Percentiles rank a stretch among this genome's conserved stretches.
Conservation (phyloP, 2,329 filamentous ascomycete species). For the Aspergillus aculeatinus region DNA sequence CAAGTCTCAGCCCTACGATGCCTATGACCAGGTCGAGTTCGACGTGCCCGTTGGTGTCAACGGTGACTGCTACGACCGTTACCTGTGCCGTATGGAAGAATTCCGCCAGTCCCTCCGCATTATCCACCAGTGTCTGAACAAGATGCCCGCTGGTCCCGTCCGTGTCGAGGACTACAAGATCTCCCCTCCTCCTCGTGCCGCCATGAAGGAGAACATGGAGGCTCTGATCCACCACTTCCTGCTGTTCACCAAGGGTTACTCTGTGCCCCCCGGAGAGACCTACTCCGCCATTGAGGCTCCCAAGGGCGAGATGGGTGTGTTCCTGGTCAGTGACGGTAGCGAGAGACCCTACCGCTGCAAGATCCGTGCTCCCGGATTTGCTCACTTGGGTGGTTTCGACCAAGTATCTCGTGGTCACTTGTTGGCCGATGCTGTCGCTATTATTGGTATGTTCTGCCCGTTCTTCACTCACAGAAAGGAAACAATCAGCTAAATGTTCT, state of each 20-base stretch:
- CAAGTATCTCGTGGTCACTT: slow-evolving; percentile 90
- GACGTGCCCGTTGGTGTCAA: slow-evolving; percentile 95
- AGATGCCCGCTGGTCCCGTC: slow-evolving; percentile 94
- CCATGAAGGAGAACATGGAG: slow-evolving; percentile 99
- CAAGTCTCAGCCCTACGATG: slow-evolving; percentile 96
- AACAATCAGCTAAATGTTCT: slow-evolving; percentile 14
- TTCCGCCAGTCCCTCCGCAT: slow-evolving; percentile 98
- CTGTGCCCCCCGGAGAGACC: slow-evolving; percentile 94
- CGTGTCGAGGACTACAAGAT: slow-evolving; percentile 99
- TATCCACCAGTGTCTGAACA: slow-evolving; percentile 97
- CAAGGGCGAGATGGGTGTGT: slow-evolving; percentile 99
- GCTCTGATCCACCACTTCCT: slow-evolving; percentile 98
- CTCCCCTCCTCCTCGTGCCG: slow-evolving; percentile 86
- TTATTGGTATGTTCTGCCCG: slow-evolving; percentile 63
- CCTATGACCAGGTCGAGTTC: slow-evolving; percentile 96
- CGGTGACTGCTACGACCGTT: slow-evolving; percentile 98
- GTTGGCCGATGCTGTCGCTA: slow-evolving; percentile 92
- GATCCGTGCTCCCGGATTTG: slow-evolving; percentile 94
- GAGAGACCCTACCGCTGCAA: slow-evolving; percentile 97
- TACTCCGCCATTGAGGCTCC: slow-evolving; percentile 99
- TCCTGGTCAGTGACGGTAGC: slow-evolving; percentile 89
- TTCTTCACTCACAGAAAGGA: not conserved
- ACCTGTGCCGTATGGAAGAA: slow-evolving; percentile 99
- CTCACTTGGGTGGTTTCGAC: slow-evolving; percentile 91
- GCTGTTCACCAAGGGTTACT: slow-evolving; percentile 97